phyloP scores from a whole-genome alignment of 306 rosid genomes.

The Corylus americana region DNA sequence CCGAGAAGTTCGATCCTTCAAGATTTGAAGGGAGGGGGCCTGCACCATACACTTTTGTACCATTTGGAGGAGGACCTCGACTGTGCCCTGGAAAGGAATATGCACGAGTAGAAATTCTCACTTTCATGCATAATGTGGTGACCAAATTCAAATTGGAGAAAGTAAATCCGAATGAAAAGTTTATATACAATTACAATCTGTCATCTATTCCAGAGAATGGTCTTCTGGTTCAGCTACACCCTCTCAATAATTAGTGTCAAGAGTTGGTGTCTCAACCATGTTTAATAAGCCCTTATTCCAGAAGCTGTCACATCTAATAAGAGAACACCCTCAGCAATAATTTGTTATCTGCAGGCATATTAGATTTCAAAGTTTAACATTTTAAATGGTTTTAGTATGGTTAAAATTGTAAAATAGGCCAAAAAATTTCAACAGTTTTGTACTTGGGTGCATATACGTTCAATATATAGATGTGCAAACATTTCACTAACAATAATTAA shows the following conservation, averaged over 20 bases:
- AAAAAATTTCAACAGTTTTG: too few relatives aligned
- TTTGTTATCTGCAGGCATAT: too few relatives aligned
- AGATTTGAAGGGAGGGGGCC: conserved; percentile 32
- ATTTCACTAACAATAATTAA: too few relatives aligned
- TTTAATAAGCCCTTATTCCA: background rate
- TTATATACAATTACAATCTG: background rate
- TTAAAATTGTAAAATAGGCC: too few relatives aligned
- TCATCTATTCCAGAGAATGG: background rate
- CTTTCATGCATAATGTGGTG: conserved; percentile 28
- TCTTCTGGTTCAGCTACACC: conserved; percentile 3
- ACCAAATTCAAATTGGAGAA: conserved; percentile 20
- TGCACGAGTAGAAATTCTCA: conserved; percentile 9
- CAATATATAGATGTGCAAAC: too few relatives aligned
- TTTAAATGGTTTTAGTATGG: too few relatives aligned
- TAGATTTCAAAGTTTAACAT: too few relatives aligned
- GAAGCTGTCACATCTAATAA: background rate
- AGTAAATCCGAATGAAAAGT: background rate
- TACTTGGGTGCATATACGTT: too few relatives aligned
- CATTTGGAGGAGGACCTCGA: conserved; percentile 32
- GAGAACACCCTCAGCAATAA: too few relatives aligned
- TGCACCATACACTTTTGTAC: conserved; percentile 20
- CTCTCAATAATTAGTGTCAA: background rate
- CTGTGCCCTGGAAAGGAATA: conserved; percentile 30
- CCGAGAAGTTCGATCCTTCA: conserved; percentile 24
- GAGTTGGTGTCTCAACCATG: background rate